Percentiles rank a stretch among this genome's conserved stretches.
phyloP scores from a whole-genome alignment of 208 protist genomes.

The Acanthamoeba healyi region DNA sequence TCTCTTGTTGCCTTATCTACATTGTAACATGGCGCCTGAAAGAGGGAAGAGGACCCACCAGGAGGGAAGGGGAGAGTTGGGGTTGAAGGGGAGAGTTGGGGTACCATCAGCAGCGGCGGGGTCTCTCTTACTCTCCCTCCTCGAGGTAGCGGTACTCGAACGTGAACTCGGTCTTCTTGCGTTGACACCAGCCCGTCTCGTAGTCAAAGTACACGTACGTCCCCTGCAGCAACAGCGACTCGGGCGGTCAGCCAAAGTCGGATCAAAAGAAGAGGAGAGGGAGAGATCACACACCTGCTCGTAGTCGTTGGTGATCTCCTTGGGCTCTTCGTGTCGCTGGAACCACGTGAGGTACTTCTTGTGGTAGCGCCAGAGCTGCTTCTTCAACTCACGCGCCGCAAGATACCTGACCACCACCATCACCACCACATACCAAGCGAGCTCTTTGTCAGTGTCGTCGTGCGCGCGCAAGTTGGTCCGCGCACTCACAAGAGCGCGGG shows the following conservation, averaged over 20 bases:
- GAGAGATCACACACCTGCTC: conserved; percentile 77
- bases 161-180: conserved; percentile 97
- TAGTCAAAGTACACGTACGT: conserved; percentile 99
- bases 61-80: too few relatives aligned
- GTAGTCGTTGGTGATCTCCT: conserved; percentile 92
- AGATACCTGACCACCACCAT: conserved; percentile 90
- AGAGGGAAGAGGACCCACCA: too few relatives aligned
- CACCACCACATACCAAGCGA: neutral
- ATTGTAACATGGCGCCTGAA: too few relatives aligned
- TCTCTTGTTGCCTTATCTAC: too few relatives aligned
- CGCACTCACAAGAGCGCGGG: neutral
- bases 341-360: conserved; percentile 98
- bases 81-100: too few relatives aligned
- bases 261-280: conserved; percentile 17
- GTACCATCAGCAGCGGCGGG: too few relatives aligned
- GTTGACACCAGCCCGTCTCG: conserved; percentile 96
- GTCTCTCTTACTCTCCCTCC: conserved; percentile 90
- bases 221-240: conserved; percentile 88
- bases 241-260: neutral
- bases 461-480: too few relatives aligned
- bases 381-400: conserved; percentile 97
- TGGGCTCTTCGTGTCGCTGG: conserved; percentile 96
- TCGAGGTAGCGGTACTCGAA: conserved; percentile 98
- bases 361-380: conserved; percentile 96
- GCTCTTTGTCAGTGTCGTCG: too few relatives aligned